phyloP scores from a whole-genome alignment of 2,329 filamentous ascomycete genomes.

The Venturia asperata region DNA sequence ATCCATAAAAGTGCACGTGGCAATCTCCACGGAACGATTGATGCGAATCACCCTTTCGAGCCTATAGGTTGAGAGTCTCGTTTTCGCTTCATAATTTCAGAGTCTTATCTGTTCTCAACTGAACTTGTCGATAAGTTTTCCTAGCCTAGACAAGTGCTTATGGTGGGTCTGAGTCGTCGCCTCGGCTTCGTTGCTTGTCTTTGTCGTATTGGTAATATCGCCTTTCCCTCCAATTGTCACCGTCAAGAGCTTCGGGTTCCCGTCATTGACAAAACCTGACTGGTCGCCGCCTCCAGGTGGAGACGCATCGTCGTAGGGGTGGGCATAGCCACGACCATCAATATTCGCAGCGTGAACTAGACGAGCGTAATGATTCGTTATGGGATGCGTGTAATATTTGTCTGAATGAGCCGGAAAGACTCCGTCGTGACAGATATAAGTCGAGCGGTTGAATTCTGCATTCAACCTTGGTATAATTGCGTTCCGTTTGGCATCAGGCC shows the following conservation, averaged over 20 bases:
- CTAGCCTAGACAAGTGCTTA: neutral
- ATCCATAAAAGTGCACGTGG: too few species aligned
- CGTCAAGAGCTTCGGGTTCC: slow-evolving; percentile 41
- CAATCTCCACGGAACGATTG: too few species aligned
- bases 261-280: slow-evolving; percentile 45
- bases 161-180: neutral
- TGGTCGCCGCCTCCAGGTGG: slow-evolving; percentile 50
- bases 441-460: slow-evolving; percentile 69
- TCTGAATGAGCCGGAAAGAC: slow-evolving; percentile 29
- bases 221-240: slow-evolving; percentile 37
- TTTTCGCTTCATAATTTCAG: too few species aligned
- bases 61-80: too few species aligned
- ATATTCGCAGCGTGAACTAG: slow-evolving; percentile 55
- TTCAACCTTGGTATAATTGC: slow-evolving; percentile 66
- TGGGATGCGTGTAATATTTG: slow-evolving; percentile 31
- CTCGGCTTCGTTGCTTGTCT: neutral
- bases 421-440: slow-evolving; percentile 46
- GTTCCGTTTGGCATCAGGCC: slow-evolving; percentile 38
- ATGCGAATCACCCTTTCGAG: neutral
- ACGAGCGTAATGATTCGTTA: slow-evolving; percentile 51
- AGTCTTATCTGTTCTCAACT: neutral
- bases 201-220: neutral
- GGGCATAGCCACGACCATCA: slow-evolving; percentile 55
- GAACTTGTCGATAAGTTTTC: neutral
- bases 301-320: slow-evolving; percentile 64